A percentile compares a stretch with the other conserved stretches of the same genome.
phyloP scores from a whole-genome alignment of 768 basidiomycete species.

The Russula vinacea region DNA sequence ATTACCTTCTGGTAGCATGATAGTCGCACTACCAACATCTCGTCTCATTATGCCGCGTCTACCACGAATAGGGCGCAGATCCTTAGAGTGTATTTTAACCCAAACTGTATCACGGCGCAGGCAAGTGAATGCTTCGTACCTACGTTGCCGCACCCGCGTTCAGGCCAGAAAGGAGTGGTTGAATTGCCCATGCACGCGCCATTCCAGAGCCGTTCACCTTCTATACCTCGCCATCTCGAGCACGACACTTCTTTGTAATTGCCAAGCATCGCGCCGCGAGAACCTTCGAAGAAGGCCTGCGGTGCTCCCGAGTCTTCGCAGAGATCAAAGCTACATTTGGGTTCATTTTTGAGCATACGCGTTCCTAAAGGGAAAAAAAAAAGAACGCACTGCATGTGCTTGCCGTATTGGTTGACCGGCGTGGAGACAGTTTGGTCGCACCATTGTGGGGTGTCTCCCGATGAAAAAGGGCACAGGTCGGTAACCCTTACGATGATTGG shows the following conservation, averaged over 20 bases:
- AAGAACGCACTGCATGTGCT: slow-evolving; percentile 49
- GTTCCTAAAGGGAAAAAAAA: not conserved
- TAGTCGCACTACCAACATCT: not conserved
- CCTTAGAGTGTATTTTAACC: no score
- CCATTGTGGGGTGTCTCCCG: slow-evolving; percentile 43
- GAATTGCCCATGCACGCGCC: slow-evolving; percentile 50
- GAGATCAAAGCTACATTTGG: slow-evolving; percentile 63
- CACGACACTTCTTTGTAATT: slow-evolving; percentile 55
- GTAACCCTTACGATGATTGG: slow-evolving; percentile 53
- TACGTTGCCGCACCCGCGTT: no score
- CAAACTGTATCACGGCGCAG: no score
- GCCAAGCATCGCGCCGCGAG: slow-evolving; percentile 55
- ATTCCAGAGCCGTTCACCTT: slow-evolving; percentile 44
- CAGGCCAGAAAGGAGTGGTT: slow-evolving; percentile 19
- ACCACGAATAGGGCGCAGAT: slow-evolving; percentile 5
- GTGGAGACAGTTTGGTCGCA: slow-evolving; percentile 53
- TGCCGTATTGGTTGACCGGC: slow-evolving; percentile 36
- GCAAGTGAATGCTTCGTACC: no score
- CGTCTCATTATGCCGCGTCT: not conserved
- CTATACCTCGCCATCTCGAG: no score
- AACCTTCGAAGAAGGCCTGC: slow-evolving; percentile 53
- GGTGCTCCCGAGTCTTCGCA: slow-evolving; percentile 57
- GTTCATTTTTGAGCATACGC: not conserved
- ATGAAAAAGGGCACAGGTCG: slow-evolving; percentile 43
- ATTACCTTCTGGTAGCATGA: no score